phyloP scores from a whole-genome alignment of 2,329 filamentous ascomycete species.

The Aspergillus sp. region DNA sequence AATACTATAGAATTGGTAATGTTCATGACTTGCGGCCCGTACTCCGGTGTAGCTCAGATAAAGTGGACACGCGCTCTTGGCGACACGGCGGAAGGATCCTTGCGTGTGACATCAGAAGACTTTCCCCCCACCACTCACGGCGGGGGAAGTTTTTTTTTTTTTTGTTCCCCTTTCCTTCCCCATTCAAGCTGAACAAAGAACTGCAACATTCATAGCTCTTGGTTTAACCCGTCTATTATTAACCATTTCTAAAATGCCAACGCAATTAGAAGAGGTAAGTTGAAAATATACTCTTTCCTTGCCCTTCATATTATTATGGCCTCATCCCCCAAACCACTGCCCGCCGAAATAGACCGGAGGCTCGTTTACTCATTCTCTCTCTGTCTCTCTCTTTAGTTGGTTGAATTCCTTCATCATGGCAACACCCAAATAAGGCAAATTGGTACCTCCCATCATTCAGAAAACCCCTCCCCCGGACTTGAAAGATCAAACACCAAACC shows the following conservation, averaged over 20 bases:
- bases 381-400: constrained; percentile 33
- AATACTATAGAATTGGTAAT: no score
- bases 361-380: not conserved
- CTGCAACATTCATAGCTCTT: not conserved
- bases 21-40: no score
- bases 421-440: constrained; percentile 87
- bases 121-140: not conserved
- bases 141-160: not conserved
- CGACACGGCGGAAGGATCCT: not conserved
- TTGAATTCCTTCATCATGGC: constrained; percentile 89
- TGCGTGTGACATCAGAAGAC: not conserved
- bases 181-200: not conserved
- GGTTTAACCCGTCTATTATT: not conserved
- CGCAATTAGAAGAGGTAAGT: constrained; percentile 72
- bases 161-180: not conserved
- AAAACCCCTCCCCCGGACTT: not conserved
- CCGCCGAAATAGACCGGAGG: not conserved
- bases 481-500: not conserved
- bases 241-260: constrained; percentile 59
- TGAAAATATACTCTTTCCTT: not conserved
- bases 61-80: not conserved
- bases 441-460: constrained; percentile 47
- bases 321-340: not conserved
- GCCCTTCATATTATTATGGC: not conserved
- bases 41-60: no score